A percentile compares a stretch with the other conserved stretches of the same genome.
phyloP scores from a whole-genome alignment of 345 rosid species.

The Theobroma cacao region DNA sequence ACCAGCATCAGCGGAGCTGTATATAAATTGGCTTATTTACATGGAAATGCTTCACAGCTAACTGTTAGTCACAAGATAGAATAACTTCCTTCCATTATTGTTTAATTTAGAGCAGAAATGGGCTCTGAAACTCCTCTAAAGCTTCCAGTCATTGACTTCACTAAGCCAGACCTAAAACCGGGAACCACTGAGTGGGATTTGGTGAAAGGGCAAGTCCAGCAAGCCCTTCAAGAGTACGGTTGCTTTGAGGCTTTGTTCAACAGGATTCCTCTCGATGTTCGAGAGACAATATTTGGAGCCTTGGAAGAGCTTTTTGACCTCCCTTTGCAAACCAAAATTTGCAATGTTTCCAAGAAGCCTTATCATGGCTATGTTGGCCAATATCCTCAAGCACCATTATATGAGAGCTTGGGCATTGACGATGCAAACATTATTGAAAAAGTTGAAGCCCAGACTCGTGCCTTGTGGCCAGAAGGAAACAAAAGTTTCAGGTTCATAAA shows the following conservation, averaged over 20 bases:
- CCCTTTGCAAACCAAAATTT: conserved; percentile 48
- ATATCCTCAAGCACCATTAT: conserved; percentile 57
- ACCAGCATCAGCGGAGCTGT: neutral
- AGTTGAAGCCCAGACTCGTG: conserved; percentile 32
- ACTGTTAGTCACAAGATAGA: neutral
- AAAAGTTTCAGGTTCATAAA: conserved; percentile 44
- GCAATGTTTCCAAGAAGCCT: conserved; percentile 46
- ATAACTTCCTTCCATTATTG: neutral
- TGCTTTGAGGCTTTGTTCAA: conserved; percentile 62
- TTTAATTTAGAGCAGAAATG: conserved; percentile 26
- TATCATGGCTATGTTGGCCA: conserved; percentile 65
- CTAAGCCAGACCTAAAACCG: conserved; percentile 26
- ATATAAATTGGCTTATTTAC: neutral
- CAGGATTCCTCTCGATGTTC: conserved; percentile 32
- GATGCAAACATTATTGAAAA: conserved; percentile 32
- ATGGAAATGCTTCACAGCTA: neutral
- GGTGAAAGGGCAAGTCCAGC: conserved; percentile 32
- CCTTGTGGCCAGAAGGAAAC: conserved; percentile 60
- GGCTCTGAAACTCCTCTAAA: conserved; percentile 33
- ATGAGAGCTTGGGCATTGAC: conserved; percentile 65
- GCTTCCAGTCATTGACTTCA: conserved; percentile 53
- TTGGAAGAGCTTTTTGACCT: conserved; percentile 57
- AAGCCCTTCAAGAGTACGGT: conserved; percentile 61
- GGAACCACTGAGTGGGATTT: conserved; percentile 47
- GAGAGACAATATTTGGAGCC: conserved; percentile 28